Evolutionary conservation across 495 filamentous ascomycete genomes (phyloP).

Genomic region (Penicillium pulvis): DNA sequence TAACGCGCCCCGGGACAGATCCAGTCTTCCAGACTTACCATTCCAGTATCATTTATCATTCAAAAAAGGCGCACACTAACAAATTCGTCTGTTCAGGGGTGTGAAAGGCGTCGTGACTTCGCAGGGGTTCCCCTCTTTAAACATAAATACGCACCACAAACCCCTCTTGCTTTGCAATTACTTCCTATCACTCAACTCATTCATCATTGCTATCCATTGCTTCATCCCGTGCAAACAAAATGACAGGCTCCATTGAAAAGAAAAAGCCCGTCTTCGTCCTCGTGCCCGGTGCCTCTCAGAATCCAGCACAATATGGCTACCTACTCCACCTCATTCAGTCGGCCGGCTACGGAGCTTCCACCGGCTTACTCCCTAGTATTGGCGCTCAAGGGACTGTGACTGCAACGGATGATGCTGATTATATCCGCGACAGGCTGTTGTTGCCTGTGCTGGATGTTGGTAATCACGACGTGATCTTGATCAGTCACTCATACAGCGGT

Average conservation of each 20-base stretch:
- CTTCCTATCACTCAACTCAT: no score
- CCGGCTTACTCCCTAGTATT: not conserved
- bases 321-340: not conserved
- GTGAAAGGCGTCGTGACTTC: no score
- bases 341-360: not conserved
- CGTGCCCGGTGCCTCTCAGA: not conserved
- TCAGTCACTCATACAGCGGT: slow-evolving; percentile 1
- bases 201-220: no score
- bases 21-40: no score
- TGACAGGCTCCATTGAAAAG: not conserved
- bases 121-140: no score
- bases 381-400: not conserved
- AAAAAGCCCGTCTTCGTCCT: slow-evolving; percentile 1
- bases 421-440: not conserved
- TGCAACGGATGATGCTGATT: not conserved
- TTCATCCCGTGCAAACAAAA: no score
- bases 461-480: not conserved
- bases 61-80: no score
- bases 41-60: no score
- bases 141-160: no score
- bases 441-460: not conserved
- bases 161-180: no score
- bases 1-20: no score
- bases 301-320: not conserved
- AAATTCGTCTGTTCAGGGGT: no score